A percentile compares a stretch with the other conserved stretches of the same genome.
Conservation (phyloP, 208 protist genomes). For the Leishmania gerbilli region DNA sequence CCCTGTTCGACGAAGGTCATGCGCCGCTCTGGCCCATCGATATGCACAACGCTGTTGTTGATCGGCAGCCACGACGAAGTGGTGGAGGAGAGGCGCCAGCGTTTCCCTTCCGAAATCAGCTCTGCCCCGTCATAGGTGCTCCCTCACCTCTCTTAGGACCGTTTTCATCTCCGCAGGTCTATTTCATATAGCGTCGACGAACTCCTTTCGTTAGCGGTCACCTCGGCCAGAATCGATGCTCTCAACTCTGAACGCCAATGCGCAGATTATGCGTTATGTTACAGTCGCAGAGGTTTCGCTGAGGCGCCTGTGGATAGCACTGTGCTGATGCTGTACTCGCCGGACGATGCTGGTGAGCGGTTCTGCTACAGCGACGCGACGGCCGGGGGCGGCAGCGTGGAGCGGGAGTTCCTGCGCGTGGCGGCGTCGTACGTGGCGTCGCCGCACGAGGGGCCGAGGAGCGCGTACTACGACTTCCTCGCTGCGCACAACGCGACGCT, state of each 20-base stretch:
- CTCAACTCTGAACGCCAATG: not conserved
- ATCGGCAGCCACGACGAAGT: not conserved
- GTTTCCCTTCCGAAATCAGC: not conserved
- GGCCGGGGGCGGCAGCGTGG: slow-evolving; percentile 4
- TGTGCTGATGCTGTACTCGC: slow-evolving; percentile 37
- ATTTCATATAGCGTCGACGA: not conserved
- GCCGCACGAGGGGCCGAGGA: slow-evolving; percentile 13
- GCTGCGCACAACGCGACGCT: slow-evolving; percentile 35
- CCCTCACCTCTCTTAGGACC: not conserved
- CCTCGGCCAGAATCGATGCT: not conserved
- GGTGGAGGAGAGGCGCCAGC: not conserved
- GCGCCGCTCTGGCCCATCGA: not conserved
- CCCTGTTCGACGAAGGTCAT: not conserved
- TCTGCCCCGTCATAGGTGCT: not conserved
- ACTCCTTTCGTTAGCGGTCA: not conserved
- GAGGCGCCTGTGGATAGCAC: slow-evolving; percentile 30
- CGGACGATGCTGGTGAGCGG: not conserved
- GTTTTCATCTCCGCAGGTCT: not conserved
- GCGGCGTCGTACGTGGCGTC: slow-evolving; percentile 38
- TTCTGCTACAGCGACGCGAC: slow-evolving; percentile 27
- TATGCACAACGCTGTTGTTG: not conserved
- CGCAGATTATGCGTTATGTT: too few relatives aligned
- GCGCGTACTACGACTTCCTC: slow-evolving; percentile 48
- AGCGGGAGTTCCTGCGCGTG: slow-evolving; percentile 29
- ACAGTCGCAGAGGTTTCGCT: slow-evolving; percentile 11